phyloP scores from a whole-genome alignment of 2,329 filamentous ascomycete species.

The Penicillium sp. region DNA sequence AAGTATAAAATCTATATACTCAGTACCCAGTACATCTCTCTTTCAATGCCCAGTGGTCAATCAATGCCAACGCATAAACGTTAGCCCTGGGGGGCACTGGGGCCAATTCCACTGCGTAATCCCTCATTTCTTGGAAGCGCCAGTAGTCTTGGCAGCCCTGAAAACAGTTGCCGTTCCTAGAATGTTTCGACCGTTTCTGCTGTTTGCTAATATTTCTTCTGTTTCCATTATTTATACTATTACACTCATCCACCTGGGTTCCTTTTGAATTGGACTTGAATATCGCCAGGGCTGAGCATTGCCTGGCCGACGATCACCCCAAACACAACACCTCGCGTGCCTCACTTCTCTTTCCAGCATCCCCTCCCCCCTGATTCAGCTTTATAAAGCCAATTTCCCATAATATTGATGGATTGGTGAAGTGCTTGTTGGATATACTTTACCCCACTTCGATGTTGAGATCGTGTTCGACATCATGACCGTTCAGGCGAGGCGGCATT shows the following conservation, averaged over 20 bases:
- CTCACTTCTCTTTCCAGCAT: slow-evolving; percentile 3
- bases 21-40: too few species aligned
- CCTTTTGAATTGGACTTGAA: neutral
- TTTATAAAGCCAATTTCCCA: neutral
- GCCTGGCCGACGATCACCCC: slow-evolving; percentile 24
- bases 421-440: slow-evolving; percentile 1
- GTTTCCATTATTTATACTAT: slow-evolving; percentile 6
- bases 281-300: slow-evolving; percentile 8
- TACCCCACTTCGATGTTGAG: slow-evolving; percentile 24
- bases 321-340: slow-evolving; percentile 15
- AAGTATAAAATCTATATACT: neutral
- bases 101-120: slow-evolving; percentile 9
- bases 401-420: slow-evolving; percentile 7
- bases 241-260: neutral
- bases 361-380: slow-evolving; percentile 4
- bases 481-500: slow-evolving; percentile 33
- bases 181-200: neutral
- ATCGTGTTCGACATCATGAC: slow-evolving; percentile 29
- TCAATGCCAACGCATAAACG: neutral
- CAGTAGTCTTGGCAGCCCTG: slow-evolving; percentile 6
- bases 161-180: neutral
- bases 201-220: neutral
- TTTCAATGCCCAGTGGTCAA: too few species aligned
- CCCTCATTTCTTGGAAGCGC: slow-evolving; percentile 6
- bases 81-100: neutral